phyloP scores from a whole-genome alignment of 1,284 basidiomycete species.

The Ganoderma boninense region DNA sequence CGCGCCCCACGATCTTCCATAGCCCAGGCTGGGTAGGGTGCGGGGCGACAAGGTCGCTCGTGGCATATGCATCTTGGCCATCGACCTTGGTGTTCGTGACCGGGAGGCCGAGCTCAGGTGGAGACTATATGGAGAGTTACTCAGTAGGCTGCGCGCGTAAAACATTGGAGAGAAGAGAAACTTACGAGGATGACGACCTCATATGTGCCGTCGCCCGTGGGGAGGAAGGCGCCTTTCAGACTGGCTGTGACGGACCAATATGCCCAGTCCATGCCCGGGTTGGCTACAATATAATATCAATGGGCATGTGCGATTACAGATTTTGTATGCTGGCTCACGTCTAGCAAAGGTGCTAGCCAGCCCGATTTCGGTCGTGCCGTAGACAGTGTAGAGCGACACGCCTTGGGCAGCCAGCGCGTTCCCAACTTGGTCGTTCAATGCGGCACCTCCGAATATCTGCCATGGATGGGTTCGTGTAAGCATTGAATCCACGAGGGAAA shows the following conservation, averaged over 20 bases:
- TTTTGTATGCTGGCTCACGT: slow-evolving; percentile 14
- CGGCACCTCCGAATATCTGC: slow-evolving; percentile 13
- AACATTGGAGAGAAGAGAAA: neutral
- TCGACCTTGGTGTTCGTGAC: slow-evolving; percentile 40
- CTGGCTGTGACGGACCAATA: slow-evolving; percentile 27
- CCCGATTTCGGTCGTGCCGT: slow-evolving; percentile 34
- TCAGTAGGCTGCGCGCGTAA: neutral
- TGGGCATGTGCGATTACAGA: neutral
- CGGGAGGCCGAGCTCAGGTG: slow-evolving; percentile 24
- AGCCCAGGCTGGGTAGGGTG: slow-evolving; percentile 51
- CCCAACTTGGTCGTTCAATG: slow-evolving; percentile 17
- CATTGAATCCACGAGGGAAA: neutral
- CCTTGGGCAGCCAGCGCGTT: slow-evolving; percentile 19
- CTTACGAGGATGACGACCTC: slow-evolving; percentile 34
- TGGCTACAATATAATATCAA: slow-evolving; percentile 12
- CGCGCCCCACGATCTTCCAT: slow-evolving; percentile 54
- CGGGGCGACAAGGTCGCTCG: slow-evolving; percentile 52
- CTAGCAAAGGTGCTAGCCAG: slow-evolving; percentile 29
- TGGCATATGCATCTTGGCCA: slow-evolving; percentile 40
- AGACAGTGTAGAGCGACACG: slow-evolving; percentile 12
- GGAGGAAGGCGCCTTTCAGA: slow-evolving; percentile 19
- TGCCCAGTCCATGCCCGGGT: slow-evolving; percentile 35
- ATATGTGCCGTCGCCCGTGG: slow-evolving; percentile 29
- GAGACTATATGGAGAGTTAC: slow-evolving; percentile 7
- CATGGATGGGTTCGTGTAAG: neutral